Evolutionary conservation across 352 stramenopile species (phyloP).

Genomic region (Aphanomyces astaci): DNA sequence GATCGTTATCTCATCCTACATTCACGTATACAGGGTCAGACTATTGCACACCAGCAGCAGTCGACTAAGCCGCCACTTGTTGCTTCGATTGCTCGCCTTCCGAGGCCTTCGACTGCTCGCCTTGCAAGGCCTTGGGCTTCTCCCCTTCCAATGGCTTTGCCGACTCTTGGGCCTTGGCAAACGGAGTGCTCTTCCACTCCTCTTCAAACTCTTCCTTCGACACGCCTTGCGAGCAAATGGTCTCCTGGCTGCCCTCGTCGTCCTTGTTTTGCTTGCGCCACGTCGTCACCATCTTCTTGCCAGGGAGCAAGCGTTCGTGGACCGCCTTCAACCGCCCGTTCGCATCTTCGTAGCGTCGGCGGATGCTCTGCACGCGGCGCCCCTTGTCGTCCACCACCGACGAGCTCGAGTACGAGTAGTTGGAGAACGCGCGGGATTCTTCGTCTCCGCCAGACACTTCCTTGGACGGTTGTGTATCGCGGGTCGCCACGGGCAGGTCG

Average conservation of each 20-base stretch:
- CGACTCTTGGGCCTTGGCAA: conserved; percentile 40
- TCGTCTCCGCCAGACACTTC: conserved; percentile 30
- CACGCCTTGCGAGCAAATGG: conserved; percentile 45
- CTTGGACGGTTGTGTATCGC: conserved; percentile 9
- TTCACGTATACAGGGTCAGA: too few relatives aligned
- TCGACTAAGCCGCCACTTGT: too few relatives aligned
- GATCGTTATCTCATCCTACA: too few relatives aligned
- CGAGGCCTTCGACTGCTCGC: background rate
- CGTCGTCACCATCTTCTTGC: conserved; percentile 50
- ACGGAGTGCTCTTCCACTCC: conserved; percentile 58
- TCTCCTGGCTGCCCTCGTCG: conserved; percentile 57
- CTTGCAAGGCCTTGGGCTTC: background rate
- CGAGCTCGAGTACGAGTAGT: conserved; percentile 72
- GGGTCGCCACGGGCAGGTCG: conserved; percentile 45
- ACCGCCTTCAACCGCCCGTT: conserved; percentile 68
- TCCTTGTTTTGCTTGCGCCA: conserved; percentile 62
- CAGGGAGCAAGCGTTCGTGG: conserved; percentile 61
- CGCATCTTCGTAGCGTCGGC: conserved; percentile 78
- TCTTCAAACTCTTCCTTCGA: conserved; percentile 60
- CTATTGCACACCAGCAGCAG: too few relatives aligned
- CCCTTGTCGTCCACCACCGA: conserved; percentile 63
- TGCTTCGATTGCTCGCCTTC: background rate
- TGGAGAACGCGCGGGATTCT: conserved; percentile 45
- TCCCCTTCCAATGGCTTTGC: background rate
- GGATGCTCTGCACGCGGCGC: conserved; percentile 53